Evolutionary conservation across 2,329 filamentous ascomycete genomes (phyloP).

Genomic region (Talaromyces sp.): DNA sequence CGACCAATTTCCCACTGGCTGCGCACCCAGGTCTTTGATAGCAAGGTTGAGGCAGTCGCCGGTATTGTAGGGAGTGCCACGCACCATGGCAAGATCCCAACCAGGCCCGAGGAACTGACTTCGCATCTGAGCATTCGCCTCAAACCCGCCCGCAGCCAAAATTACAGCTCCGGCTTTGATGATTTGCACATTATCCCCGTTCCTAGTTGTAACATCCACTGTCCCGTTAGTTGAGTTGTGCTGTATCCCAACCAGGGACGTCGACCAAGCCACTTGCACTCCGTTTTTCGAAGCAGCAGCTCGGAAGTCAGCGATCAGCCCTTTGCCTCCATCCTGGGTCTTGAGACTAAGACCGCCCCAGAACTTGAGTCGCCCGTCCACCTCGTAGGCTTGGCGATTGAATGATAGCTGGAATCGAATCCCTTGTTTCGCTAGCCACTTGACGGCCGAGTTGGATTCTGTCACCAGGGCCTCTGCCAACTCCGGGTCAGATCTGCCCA

Average conservation of each 20-base stretch:
- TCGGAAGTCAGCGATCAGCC: slow-evolving; percentile 49
- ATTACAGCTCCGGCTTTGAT: slow-evolving; percentile 24
- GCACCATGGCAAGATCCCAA: slow-evolving; percentile 59
- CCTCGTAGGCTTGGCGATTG: slow-evolving; percentile 60
- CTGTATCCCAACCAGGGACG: too few relatives aligned
- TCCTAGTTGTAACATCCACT: too few relatives aligned
- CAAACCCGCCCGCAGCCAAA: slow-evolving; percentile 56
- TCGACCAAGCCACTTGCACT: too few relatives aligned
- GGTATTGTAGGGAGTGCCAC: slow-evolving; percentile 61
- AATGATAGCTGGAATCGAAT: slow-evolving; percentile 58
- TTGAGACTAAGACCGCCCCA: slow-evolving; percentile 62
- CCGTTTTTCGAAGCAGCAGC: slow-evolving; percentile 44
- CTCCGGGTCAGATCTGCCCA: too few relatives aligned
- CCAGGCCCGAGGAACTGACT: slow-evolving; percentile 52
- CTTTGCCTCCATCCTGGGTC: slow-evolving; percentile 56
- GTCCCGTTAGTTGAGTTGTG: too few relatives aligned
- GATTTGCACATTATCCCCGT: too few relatives aligned
- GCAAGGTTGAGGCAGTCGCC: slow-evolving; percentile 56
- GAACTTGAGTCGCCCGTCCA: slow-evolving; percentile 58
- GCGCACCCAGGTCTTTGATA: slow-evolving; percentile 47
- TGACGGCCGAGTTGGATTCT: slow-evolving; percentile 48
- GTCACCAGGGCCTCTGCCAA: slow-evolving; percentile 49
- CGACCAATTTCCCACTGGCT: slow-evolving; percentile 54
- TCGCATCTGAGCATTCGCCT: slow-evolving; percentile 55
- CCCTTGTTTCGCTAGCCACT: slow-evolving; percentile 54